phyloP scores from a whole-genome alignment of 2,329 filamentous ascomycete species.

The Hirsutella thompsonii region DNA sequence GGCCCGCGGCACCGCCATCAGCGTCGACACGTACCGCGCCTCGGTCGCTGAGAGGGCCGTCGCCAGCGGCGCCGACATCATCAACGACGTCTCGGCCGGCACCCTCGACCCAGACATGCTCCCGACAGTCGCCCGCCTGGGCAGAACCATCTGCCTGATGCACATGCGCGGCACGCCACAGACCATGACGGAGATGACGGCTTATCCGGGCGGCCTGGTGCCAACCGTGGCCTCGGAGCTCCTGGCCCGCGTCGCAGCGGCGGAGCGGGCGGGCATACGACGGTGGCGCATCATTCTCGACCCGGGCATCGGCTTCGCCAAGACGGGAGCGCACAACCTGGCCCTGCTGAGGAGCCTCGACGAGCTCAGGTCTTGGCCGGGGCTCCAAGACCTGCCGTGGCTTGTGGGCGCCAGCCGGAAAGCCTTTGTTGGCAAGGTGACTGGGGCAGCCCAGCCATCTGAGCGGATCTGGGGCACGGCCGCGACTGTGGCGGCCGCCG shows the following conservation, averaged over 20 bases:
- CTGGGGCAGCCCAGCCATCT: slow-evolving; percentile 56
- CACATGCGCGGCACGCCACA: slow-evolving; percentile 83
- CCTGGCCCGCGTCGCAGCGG: slow-evolving; percentile 53
- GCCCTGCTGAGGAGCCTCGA: slow-evolving; percentile 58
- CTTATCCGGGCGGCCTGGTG: slow-evolving; percentile 59
- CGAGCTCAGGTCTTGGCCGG: slow-evolving; percentile 51
- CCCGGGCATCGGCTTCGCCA: slow-evolving; percentile 89
- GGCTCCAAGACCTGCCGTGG: slow-evolving; percentile 66
- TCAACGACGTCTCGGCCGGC: slow-evolving; percentile 91
- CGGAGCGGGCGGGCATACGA: slow-evolving; percentile 67
- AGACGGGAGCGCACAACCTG: slow-evolving; percentile 68
- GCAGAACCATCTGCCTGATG: slow-evolving; percentile 74
- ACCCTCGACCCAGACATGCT: slow-evolving; percentile 72
- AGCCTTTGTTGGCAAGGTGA: slow-evolving; percentile 73
- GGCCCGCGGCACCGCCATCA: slow-evolving; percentile 55
- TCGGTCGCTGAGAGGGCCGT: slow-evolving; percentile 67
- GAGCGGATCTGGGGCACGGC: slow-evolving; percentile 78
- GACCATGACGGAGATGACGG: slow-evolving; percentile 60
- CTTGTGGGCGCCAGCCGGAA: slow-evolving; percentile 83
- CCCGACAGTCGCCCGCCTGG: slow-evolving; percentile 59
- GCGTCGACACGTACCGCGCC: slow-evolving; percentile 86
- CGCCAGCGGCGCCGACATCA: slow-evolving; percentile 70
- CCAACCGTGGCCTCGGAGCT: slow-evolving; percentile 56
- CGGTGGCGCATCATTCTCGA: slow-evolving; percentile 94
- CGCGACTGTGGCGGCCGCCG: slow-evolving; percentile 71